Conservation (phyloP, 1,139 yeast species). For the Pichia sp. region DNA sequence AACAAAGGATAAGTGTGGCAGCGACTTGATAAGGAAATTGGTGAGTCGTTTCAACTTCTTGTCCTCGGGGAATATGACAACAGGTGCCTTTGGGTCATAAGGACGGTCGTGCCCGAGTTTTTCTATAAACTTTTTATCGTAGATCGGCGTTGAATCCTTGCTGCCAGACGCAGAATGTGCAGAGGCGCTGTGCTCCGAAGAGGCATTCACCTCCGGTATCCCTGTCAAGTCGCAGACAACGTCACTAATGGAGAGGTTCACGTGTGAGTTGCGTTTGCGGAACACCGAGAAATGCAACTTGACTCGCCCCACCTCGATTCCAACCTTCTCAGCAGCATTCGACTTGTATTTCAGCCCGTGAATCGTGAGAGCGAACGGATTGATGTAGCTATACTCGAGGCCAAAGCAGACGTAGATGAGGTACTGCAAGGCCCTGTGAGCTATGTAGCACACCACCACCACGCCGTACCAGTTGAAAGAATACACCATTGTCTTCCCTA, state of each 20-base stretch:
- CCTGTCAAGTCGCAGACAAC: conserved; percentile 1
- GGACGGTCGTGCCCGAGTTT: background rate
- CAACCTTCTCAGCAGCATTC: background rate
- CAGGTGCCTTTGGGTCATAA: conserved; percentile 26
- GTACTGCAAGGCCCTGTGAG: conserved; percentile 4
- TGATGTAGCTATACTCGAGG: conserved; percentile 8
- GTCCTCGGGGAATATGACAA: conserved; percentile 26
- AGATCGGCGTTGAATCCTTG: background rate
- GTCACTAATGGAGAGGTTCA: background rate
- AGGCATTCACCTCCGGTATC: background rate
- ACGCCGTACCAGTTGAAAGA: background rate
- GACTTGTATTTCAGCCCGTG: conserved; percentile 2
- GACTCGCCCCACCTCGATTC: conserved; percentile 2
- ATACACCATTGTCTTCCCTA: background rate
- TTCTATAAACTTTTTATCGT: background rate
- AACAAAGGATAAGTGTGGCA: conserved; percentile 19
- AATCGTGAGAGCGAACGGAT: conserved; percentile 14
- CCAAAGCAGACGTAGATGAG: conserved; percentile 11
- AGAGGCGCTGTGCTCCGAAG: background rate
- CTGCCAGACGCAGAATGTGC: background rate
- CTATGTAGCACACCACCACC: background rate
- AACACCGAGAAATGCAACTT: conserved; percentile 16
- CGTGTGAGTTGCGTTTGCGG: background rate
- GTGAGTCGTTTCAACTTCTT: conserved; percentile 15
- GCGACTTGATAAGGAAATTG: conserved; percentile 12